Base-by-base conservation (phyloP, 2,329 filamentous ascomycete species). In the Davidsoniella eucalypti region DNA sequence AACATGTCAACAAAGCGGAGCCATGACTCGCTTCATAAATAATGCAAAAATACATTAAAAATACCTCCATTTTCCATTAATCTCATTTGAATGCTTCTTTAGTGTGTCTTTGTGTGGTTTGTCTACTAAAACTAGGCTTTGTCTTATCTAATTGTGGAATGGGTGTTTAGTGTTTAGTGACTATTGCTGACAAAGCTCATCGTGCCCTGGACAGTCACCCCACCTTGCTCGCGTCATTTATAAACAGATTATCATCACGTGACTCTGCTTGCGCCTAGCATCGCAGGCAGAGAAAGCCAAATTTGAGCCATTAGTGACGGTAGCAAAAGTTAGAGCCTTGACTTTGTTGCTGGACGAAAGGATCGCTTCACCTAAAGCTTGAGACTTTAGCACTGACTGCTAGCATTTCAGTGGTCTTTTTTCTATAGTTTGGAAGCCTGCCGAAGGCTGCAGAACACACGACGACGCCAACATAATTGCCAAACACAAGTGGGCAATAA, bases 41-140 rank as follows among this genome's bases (percentile, higher is more conserved):
- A 51, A 53, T 47, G 39, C 48, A 51, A 47, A 50, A 14, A 53
- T 29, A 39, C 33, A 39, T 33, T 33, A 10, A 33, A 33, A 33
- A 10, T 10, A 33, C 29, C 8, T 12, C 4, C 3, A 33, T 9
- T 29, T 29, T 33, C 29, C 7, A 5, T 5, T 5, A 5, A 23
- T 23, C 21, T 23, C 1, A 23, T 23, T 5, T 23, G 21, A 23
- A 23, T 5, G 21, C 5, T 23, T 23, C 21, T 23, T 23, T 23
- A 5, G 5, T 23, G 21, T 23, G 21, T 23, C 21, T 23, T 23
- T 23, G 21, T 5, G 5, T 23, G 21, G 21, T 23, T 23, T 23
- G 21, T 23, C 4, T 23, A 23, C 21, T 5, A 23, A 23, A 23
- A 12, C 29, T 33, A 4, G 6, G 29, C 8, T 3, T 33, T 33